These are phyloP conservation scores for Cutaneotrichosporon spelunceum DNA, from an alignment of 1,284 basidiomycete genomes.

Conservation along the genomic window DNA sequence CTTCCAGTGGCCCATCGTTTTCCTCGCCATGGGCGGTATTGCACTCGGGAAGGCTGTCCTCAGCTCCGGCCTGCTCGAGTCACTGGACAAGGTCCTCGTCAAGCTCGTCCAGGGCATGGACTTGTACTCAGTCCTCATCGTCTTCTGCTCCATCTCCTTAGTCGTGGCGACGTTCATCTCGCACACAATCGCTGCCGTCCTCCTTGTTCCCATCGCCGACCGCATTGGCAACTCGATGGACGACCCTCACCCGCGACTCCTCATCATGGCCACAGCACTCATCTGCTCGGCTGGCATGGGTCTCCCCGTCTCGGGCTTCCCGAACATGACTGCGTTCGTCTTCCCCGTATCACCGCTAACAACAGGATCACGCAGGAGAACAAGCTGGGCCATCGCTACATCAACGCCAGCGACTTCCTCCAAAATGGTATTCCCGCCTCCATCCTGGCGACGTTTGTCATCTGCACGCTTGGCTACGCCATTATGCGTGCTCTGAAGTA, in stretches of 20 bases:
- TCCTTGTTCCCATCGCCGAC: conserved; percentile 92
- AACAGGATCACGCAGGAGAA: conserved; percentile 87
- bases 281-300: conserved; percentile 97
- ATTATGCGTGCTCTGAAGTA: conserved; percentile 51
- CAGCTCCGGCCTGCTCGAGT: conserved; percentile 79
- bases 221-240: conserved; percentile 78
- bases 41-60: conserved; percentile 92
- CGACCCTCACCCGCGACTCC: conserved; percentile 66
- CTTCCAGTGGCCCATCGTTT: conserved; percentile 88
- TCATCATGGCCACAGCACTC: conserved; percentile 85
- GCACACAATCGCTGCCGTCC: conserved; percentile 92
- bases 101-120: conserved; percentile 66
- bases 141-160: conserved; percentile 80
- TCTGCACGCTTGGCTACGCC: conserved; percentile 74
- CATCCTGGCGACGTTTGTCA: conserved; percentile 76
- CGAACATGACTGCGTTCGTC: conserved; percentile 88
- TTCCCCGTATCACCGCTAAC: conserved; percentile 22
- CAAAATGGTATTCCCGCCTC: conserved; percentile 91
- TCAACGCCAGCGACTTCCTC: conserved; percentile 82
- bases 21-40: conserved; percentile 98
- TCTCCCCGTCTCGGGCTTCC: conserved; percentile 95
- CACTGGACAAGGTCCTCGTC: conserved; percentile 70
- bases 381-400: conserved; percentile 83
- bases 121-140: conserved; percentile 77
- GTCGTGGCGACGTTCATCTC: conserved; percentile 72